Conservation (phyloP, 2,329 filamentous ascomycete species). For the Stachybotrys chlorohalonatus region DNA sequence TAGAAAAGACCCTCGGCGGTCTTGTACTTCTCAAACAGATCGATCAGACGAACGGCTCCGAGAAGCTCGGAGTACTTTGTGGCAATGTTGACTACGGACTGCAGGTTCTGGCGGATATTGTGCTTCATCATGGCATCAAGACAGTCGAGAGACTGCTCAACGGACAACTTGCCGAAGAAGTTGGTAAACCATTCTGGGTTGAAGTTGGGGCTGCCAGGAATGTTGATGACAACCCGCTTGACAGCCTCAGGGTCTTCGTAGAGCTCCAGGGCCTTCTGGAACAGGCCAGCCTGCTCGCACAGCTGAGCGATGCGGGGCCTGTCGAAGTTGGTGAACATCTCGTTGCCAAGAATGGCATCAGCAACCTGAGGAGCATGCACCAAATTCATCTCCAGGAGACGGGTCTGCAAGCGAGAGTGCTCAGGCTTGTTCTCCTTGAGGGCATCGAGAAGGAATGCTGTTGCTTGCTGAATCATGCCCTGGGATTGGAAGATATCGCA, state of each 20-base stretch:
- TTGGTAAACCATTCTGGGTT: conserved; percentile 83
- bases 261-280: conserved; percentile 82
- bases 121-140: conserved; percentile 92
- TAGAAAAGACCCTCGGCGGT: conserved; percentile 96
- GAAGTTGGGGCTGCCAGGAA: conserved; percentile 73
- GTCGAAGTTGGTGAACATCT: conserved; percentile 98
- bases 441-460: conserved; percentile 93
- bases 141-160: conserved; percentile 90
- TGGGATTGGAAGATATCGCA: conserved; percentile 98
- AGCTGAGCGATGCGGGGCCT: conserved; percentile 79
- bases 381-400: conserved; percentile 95
- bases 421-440: conserved; percentile 92
- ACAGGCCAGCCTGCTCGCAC: conserved; percentile 86
- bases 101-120: conserved; percentile 95
- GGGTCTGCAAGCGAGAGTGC: conserved; percentile 86
- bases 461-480: conserved; percentile 95
- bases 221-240: conserved; percentile 82
- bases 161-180: conserved; percentile 90
- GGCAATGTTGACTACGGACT: conserved; percentile 87
- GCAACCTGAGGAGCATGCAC: conserved; percentile 95
- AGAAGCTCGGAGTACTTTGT: conserved; percentile 97
- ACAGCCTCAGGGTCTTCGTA: conserved; percentile 85
- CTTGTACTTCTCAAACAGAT: conserved; percentile 95
- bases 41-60: conserved; percentile 77
- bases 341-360: conserved; percentile 93